Evolutionary conservation across 2,329 filamentous ascomycete genomes (phyloP).

Genomic region (Pseudogymnoascus sp.): DNA sequence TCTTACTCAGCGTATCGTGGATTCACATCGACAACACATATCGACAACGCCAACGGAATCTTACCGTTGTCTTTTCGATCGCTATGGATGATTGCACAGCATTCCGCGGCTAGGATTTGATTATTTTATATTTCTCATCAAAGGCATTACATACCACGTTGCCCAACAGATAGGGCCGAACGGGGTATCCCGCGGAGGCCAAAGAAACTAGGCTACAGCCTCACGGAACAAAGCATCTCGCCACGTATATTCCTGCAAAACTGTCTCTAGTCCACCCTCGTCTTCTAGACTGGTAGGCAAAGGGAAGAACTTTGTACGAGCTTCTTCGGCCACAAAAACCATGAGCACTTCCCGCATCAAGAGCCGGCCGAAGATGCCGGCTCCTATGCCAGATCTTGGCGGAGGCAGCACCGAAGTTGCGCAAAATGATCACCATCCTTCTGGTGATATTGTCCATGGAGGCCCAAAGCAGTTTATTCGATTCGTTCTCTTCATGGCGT

Average conservation of each 20-base stretch:
- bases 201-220: neutral
- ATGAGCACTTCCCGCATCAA: constrained; percentile 1
- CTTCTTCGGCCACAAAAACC: neutral
- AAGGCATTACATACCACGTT: neutral
- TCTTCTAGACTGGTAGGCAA: neutral
- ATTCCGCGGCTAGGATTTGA: neutral
- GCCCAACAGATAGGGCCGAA: neutral
- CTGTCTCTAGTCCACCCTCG: neutral
- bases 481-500: constrained; percentile 21
- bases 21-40: neutral
- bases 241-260: neutral
- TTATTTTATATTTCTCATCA: neutral
- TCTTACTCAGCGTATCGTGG: neutral
- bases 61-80: neutral
- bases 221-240: neutral
- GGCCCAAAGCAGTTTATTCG: constrained; percentile 22
- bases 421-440: constrained; percentile 23
- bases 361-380: constrained; percentile 9
- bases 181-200: neutral
- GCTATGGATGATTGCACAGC: neutral
- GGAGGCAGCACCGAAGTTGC: constrained; percentile 13
- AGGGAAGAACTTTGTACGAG: neutral
- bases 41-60: neutral
- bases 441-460: constrained; percentile 27
- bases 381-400: constrained; percentile 10